Evolutionary conservation across 257 asterid species (phyloP).

Genomic region (Euphrasia confusa): DNA sequence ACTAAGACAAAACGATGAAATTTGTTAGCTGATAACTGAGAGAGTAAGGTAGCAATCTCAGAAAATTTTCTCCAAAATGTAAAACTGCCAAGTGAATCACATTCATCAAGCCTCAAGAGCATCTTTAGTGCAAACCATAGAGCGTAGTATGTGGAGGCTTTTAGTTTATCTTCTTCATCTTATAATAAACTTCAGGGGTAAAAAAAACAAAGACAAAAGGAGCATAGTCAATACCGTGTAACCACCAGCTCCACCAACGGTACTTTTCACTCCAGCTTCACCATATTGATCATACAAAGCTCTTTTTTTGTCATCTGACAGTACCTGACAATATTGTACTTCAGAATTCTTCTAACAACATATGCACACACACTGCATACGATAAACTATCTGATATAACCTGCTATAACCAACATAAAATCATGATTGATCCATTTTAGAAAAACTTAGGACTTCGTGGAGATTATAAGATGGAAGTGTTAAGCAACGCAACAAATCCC

Average conservation of each 20-base stretch:
- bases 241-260: constrained; percentile 81
- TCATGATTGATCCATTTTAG: constrained; percentile 6
- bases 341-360: constrained; percentile 34
- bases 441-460: constrained; percentile 11
- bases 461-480: constrained; percentile 13
- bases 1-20: background rate
- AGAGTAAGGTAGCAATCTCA: constrained; percentile 12
- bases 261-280: constrained; percentile 91
- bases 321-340: constrained; percentile 71
- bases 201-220: background rate
- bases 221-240: constrained; percentile 61
- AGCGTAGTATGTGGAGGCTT: constrained; percentile 10
- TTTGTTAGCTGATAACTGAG: background rate
- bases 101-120: background rate
- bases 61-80: constrained; percentile 9
- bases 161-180: constrained; percentile 18
- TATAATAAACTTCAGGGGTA: constrained; percentile 6
- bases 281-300: constrained; percentile 93
- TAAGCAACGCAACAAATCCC: constrained; percentile 18
- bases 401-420: constrained; percentile 17
- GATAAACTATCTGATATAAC: constrained; percentile 18
- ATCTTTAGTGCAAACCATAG: constrained; percentile 5
- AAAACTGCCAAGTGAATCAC: constrained; percentile 8
- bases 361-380: constrained; percentile 15
- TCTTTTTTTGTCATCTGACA: constrained; percentile 98